Percentiles rank a stretch among this genome's conserved stretches.
These are phyloP conservation scores for Sarcodon aspratus DNA, from an alignment of 768 basidiomycete genomes.

Conservation along the genomic window DNA sequence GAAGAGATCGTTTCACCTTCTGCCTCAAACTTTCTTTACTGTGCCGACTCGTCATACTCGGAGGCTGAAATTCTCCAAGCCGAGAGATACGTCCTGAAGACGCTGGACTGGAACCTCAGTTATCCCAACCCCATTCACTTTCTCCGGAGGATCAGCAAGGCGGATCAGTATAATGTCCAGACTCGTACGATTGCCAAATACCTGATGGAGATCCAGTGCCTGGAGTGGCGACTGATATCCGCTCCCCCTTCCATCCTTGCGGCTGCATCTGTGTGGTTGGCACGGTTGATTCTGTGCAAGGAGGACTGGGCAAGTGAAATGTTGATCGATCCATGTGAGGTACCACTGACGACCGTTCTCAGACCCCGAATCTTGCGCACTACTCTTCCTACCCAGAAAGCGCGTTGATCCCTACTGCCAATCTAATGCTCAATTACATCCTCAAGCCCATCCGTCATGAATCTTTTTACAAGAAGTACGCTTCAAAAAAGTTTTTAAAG, in stretches of 20 bases:
- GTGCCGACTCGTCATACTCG: constrained; percentile 68
- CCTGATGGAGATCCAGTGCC: constrained; percentile 72
- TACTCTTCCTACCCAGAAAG: constrained; percentile 81
- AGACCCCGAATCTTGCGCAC: constrained; percentile 81
- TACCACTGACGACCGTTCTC: constrained; percentile 7
- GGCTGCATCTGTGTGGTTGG: constrained; percentile 81
- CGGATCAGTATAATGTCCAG: constrained; percentile 82
- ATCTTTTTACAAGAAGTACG: constrained; percentile 83
- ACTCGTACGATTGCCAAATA: constrained; percentile 86
- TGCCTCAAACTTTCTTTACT: constrained; percentile 66
- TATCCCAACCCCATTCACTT: constrained; percentile 87
- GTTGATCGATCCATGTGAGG: constrained; percentile 3
- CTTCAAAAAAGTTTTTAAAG: constrained; percentile 75
- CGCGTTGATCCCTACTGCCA: constrained; percentile 70
- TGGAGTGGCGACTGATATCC: constrained; percentile 71
- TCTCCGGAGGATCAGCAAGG: constrained; percentile 84
- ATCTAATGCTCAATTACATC: constrained; percentile 82
- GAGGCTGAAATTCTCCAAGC: constrained; percentile 80
- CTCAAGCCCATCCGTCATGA: constrained; percentile 63
- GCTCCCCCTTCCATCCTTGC: constrained; percentile 71
- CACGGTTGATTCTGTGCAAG: constrained; percentile 64
- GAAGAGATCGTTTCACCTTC: constrained; percentile 90
- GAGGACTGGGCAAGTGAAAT: constrained; percentile 68
- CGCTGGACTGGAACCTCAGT: constrained; percentile 76
- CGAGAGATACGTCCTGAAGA: constrained; percentile 80